These are phyloP conservation scores for Amauroascus verrucosus DNA, from an alignment of 2,329 filamentous ascomycete species.

Conservation along the genomic window DNA sequence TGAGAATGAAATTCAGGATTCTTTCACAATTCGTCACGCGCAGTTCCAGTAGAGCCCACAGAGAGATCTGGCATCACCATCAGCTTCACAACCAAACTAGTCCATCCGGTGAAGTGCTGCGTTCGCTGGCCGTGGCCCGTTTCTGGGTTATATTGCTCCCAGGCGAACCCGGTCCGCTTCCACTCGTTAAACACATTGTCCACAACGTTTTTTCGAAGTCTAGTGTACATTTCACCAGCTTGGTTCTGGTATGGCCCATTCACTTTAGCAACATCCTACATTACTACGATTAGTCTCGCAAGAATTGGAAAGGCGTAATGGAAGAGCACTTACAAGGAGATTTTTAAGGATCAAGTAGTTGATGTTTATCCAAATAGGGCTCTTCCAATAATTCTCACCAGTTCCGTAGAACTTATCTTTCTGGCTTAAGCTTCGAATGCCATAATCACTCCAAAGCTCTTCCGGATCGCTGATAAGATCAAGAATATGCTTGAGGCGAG, in stretches of 20 bases:
- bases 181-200: conserved; percentile 81
- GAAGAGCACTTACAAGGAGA: conserved; percentile 55
- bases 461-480: conserved; percentile 70
- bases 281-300: conserved; percentile 10
- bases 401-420: conserved; percentile 75
- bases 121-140: conserved; percentile 89
- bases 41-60: conserved; percentile 18
- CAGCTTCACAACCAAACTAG: conserved; percentile 93
- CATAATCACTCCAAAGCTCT: conserved; percentile 80
- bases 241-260: conserved; percentile 57
- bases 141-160: conserved; percentile 96
- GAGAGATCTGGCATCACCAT: conserved; percentile 79
- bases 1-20: neutral
- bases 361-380: conserved; percentile 90
- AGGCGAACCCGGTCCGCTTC: conserved; percentile 87
- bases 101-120: conserved; percentile 98
- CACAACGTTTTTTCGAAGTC: conserved; percentile 72
- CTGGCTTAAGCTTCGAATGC: conserved; percentile 82
- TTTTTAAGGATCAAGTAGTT: conserved; percentile 80
- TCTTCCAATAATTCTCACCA: conserved; percentile 93
- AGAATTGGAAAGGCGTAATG: conserved; percentile 9
- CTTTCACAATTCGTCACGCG: conserved; percentile 41
- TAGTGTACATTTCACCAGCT: conserved; percentile 63
- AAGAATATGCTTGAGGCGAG: conserved; percentile 62
- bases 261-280: conserved; percentile 53